Evolutionary conservation across 345 rosid species (phyloP), one percentile per base, ranked within the genome.

Genomic region (Citrus inodora): DNA sequence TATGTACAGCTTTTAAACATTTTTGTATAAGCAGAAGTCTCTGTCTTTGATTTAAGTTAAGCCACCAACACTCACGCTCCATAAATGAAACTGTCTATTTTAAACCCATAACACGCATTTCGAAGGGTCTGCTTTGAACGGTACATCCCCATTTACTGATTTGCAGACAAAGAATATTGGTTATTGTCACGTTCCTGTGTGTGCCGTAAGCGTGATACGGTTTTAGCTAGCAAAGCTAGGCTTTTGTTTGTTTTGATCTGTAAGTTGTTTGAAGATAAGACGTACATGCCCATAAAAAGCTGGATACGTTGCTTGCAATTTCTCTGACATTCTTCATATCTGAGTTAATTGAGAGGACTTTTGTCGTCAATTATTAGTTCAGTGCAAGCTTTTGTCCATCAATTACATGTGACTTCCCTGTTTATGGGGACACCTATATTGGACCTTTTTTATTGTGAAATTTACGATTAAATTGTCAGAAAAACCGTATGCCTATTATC

Each of bases 301-400:
- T 21, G 27, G 70, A 21, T 35, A 66, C 8, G 70, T 66, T 66
- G 37, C 70, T 21, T 33, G 17, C 17, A 21, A 66, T 24, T 66
- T 66, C 42, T 35, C 70, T 33, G 70, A 66, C 70, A 35, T 66
- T 66, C 70, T 65, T 22, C 24, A 35, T 9, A 35, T 66, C 48
- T 66, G 70, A 3, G 37, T 21, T 65, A 35, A 4, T 14, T 35
- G 70, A 66, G 48, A 66, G 48, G 38, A 8, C 16, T 35, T 21
- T 66, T 66, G 48, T 66, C 48, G 9, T 66, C 70, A 66, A 66
- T 66, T 35, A 66, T 66, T n/a, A 66, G 27, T 37, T 66, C 70
- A 37, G 16, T 66, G 70, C 70, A 21, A 66, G 70, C 70, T 66
- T 66, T 66, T 66, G 27, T 66, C 70, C 21, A 35, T 22, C 70